These are phyloP conservation scores for Xylaria longipes DNA, from an alignment of 495 filamentous ascomycete species.

Conservation along the genomic window DNA sequence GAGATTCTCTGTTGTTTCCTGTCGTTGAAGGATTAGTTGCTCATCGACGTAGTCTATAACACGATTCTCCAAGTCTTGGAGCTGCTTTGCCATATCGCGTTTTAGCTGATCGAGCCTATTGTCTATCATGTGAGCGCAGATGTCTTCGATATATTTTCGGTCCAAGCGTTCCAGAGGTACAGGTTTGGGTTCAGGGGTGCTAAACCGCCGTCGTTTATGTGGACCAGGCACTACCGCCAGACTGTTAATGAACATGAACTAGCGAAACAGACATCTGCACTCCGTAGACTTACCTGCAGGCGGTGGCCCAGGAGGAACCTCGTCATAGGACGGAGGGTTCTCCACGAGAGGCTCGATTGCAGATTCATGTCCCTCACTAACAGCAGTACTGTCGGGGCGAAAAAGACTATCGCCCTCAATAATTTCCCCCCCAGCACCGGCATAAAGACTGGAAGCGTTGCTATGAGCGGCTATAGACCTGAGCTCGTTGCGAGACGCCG, in stretches of 20 bases:
- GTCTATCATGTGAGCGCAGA: constrained; percentile 24
- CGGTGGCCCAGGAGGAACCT: constrained; percentile 11
- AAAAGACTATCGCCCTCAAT: constrained; percentile 19
- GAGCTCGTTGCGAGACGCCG: constrained; percentile 12
- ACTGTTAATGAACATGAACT: constrained; percentile 1
- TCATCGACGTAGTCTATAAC: constrained; percentile 23
- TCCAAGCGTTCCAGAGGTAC: not conserved
- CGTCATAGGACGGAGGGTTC: constrained; percentile 22
- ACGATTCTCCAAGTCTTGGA: constrained; percentile 17
- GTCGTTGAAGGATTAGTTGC: constrained; percentile 12
- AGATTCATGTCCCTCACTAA: constrained; percentile 7
- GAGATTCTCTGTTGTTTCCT: constrained; percentile 3
- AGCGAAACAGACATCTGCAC: not conserved
- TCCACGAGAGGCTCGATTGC: constrained; percentile 14
- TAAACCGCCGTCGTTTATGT: constrained; percentile 16
- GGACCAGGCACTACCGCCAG: not conserved
- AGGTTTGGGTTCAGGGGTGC: constrained; percentile 1
- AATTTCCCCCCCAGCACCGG: constrained; percentile 16
- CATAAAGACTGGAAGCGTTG: constrained; percentile 20
- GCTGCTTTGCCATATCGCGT: constrained; percentile 13
- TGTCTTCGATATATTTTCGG: constrained; percentile 24
- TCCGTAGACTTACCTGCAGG: constrained; percentile 18
- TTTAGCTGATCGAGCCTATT: constrained; percentile 6
- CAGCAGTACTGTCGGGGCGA: not conserved
- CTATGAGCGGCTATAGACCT: constrained; percentile 17